Conservation (phyloP, 2,329 filamentous ascomycete species). For the Berkeleyomyces basicola region DNA sequence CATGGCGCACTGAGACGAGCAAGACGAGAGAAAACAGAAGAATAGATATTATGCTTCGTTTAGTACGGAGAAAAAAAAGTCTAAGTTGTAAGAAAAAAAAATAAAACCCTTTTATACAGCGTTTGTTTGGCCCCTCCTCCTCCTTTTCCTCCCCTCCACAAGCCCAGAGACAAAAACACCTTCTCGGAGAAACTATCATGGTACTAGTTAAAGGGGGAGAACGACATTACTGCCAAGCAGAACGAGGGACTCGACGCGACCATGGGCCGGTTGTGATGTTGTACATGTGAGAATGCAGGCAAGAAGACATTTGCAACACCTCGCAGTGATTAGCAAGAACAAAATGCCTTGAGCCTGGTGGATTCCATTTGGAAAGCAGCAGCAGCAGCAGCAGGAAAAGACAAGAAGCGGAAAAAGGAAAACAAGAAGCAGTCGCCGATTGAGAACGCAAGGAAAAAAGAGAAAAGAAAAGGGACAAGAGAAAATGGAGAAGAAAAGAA, state of each 20-base stretch:
- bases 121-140: conserved; percentile 5
- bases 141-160: not conserved
- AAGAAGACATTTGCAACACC: not conserved
- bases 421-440: conserved; percentile 3
- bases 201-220: too few relatives aligned
- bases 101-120: conserved; percentile 10
- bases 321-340: not conserved
- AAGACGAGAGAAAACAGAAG: not conserved
- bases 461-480: conserved; percentile 5
- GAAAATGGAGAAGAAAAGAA: conserved; percentile 3
- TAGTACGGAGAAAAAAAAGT: conserved; percentile 5
- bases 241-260: not conserved
- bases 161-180: not conserved
- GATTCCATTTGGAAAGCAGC: not conserved
- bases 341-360: not conserved
- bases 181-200: not conserved
- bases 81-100: conserved; percentile 4
- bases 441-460: conserved; percentile 9
- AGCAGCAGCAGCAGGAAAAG: not conserved
- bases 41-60: not conserved
- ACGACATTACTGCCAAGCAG: not conserved
- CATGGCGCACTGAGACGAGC: not conserved
- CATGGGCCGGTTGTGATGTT: not conserved
- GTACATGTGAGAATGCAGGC: not conserved
- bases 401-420: not conserved